A percentile compares a stretch with the other conserved stretches of the same genome.
Evolutionary conservation across 208 protist species (phyloP).

Genomic region (Leishmania gerbilli): DNA sequence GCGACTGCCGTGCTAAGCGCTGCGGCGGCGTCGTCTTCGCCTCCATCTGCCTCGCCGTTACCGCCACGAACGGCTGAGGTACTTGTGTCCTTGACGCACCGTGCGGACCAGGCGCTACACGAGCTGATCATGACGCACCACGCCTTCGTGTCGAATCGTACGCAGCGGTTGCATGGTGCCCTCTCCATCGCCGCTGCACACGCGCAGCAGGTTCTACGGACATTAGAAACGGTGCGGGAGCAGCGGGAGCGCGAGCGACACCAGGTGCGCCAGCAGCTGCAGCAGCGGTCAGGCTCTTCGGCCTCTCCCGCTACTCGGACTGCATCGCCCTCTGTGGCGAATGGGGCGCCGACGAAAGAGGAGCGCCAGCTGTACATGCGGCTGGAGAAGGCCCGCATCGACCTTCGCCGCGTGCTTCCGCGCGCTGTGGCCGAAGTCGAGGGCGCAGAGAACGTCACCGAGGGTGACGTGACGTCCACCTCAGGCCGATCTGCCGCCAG

Average conservation of each 20-base stretch:
- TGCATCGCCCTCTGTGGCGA: background rate
- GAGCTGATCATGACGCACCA: slow-evolving; percentile 36
- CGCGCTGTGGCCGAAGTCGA: slow-evolving; percentile 48
- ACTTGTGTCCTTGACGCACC: slow-evolving; percentile 13
- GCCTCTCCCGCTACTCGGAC: too few species aligned
- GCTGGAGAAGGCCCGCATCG: slow-evolving; percentile 43
- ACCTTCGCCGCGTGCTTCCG: slow-evolving; percentile 51
- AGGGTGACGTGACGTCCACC: slow-evolving; percentile 3
- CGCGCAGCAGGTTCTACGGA: slow-evolving; percentile 39
- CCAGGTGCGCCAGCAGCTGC: background rate
- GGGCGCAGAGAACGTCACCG: slow-evolving; percentile 15
- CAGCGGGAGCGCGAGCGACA: slow-evolving; percentile 26
- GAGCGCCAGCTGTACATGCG: slow-evolving; percentile 12
- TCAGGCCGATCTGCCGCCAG: slow-evolving; percentile 26
- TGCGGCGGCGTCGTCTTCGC: background rate
- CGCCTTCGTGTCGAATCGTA: slow-evolving; percentile 33
- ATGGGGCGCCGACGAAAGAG: slow-evolving; percentile 1
- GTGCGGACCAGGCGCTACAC: slow-evolving; percentile 16
- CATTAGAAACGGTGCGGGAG: slow-evolving; percentile 42
- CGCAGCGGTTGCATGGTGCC: slow-evolving; percentile 41
- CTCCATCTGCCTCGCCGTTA: background rate
- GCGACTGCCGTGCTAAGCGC: background rate
- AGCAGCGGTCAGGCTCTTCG: background rate
- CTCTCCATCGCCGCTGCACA: slow-evolving; percentile 51
- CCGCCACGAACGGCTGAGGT: background rate